Percentiles rank a stretch among this genome's conserved stretches.
Conservation (phyloP, 2,329 filamentous ascomycete genomes). For the Cladophialophora psammophila region DNA sequence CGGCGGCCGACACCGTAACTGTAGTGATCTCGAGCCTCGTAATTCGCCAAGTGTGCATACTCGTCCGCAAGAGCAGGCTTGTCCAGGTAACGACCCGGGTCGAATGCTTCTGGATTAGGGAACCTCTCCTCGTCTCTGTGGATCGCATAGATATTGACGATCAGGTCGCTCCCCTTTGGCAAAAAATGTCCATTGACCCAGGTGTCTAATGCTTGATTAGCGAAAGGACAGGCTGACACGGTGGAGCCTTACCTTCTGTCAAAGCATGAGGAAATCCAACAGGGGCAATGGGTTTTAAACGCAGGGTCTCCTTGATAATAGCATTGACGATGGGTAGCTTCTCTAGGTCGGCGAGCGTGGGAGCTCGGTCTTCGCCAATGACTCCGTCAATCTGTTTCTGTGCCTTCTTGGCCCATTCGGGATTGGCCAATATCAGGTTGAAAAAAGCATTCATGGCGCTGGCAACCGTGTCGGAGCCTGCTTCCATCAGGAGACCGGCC, state of each 20-base stretch:
- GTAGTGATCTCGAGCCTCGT: neutral
- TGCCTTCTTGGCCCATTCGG: neutral
- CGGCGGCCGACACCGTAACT: neutral
- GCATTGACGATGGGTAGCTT: constrained; percentile 48
- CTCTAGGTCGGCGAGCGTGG: neutral
- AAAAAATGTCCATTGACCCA: too few relatives aligned
- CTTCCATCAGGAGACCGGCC: neutral
- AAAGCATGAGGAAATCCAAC: too few relatives aligned
- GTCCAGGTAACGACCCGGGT: too few relatives aligned
- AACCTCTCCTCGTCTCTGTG: too few relatives aligned
- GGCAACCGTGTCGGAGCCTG: neutral
- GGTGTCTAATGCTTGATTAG: too few relatives aligned
- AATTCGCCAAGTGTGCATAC: neutral
- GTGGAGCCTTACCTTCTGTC: too few relatives aligned
- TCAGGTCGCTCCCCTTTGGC: too few relatives aligned
- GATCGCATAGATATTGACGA: too few relatives aligned
- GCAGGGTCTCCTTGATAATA: constrained; percentile 51
- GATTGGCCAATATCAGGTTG: neutral
- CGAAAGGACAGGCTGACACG: too few relatives aligned
- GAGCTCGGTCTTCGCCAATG: neutral
- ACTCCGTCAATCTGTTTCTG: constrained; percentile 1
- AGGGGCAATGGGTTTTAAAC: constrained; percentile 49
- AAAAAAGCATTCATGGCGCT: neutral
- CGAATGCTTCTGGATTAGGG: too few relatives aligned
- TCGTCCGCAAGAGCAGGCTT: too few relatives aligned